Percentiles rank a stretch among this genome's conserved stretches.
Conservation (phyloP, 2,329 filamentous ascomycete species). For the Exophiala sp. region DNA sequence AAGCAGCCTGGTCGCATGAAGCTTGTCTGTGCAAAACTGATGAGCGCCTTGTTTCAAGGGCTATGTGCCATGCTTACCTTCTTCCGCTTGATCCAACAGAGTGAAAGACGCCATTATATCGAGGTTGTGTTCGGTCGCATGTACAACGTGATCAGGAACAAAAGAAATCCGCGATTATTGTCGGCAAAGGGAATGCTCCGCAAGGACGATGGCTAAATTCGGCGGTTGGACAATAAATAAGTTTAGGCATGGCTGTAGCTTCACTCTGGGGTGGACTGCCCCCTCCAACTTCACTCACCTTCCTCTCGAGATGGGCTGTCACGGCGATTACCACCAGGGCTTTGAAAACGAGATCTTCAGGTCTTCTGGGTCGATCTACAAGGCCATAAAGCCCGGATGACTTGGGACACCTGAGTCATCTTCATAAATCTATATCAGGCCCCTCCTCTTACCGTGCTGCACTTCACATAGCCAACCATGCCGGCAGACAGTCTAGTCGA, state of each 20-base stretch:
- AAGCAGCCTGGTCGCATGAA: constrained; percentile 82
- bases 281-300: background rate
- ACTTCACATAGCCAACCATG: constrained; percentile 21
- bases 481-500: constrained; percentile 27
- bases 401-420: background rate
- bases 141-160: too few species aligned
- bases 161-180: too few species aligned
- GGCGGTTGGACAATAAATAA: background rate
- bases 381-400: background rate
- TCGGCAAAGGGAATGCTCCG: background rate
- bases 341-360: too few species aligned
- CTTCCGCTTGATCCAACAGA: constrained; percentile 69
- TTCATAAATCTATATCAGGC: background rate
- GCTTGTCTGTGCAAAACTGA: constrained; percentile 56
- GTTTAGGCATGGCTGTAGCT: too few species aligned
- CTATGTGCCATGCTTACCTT: constrained; percentile 42
- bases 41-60: background rate
- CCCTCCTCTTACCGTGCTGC: background rate
- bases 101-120: constrained; percentile 55
- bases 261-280: too few species aligned
- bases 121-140: background rate
- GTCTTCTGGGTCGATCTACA: background rate
- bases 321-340: background rate
- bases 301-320: background rate
- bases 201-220: background rate